These are phyloP conservation scores for Trichoderma sp. DNA, from an alignment of 2,329 filamentous ascomycete genomes.

Conservation along the genomic window DNA sequence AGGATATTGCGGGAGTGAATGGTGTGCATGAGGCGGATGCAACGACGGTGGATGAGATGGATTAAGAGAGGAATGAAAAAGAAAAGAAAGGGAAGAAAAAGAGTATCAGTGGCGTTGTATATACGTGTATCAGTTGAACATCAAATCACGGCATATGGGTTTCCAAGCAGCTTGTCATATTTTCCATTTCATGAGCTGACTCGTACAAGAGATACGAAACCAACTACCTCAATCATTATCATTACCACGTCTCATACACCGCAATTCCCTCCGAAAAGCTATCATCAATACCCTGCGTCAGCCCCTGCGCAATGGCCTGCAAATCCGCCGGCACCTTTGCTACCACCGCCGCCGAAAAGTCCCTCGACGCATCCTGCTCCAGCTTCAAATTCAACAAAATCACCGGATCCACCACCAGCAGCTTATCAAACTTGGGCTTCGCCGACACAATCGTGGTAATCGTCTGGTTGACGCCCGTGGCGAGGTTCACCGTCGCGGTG, in stretches of 20 bases:
- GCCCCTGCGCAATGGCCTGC: slow-evolving; percentile 34
- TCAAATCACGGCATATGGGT: neutral
- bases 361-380: slow-evolving; percentile 42
- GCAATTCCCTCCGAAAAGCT: slow-evolving; percentile 42
- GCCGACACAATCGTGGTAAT: slow-evolving; percentile 41
- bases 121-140: neutral
- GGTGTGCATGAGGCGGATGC: slow-evolving; percentile 21
- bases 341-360: slow-evolving; percentile 41
- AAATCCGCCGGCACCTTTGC: slow-evolving; percentile 42
- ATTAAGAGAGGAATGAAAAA: neutral
- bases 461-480: slow-evolving; percentile 40
- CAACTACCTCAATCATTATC: neutral
- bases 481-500: slow-evolving; percentile 38
- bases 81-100: neutral
- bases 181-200: neutral
- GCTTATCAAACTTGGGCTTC: slow-evolving; percentile 47
- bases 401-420: slow-evolving; percentile 45
- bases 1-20: slow-evolving; percentile 26
- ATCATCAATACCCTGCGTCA: slow-evolving; percentile 42
- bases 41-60: slow-evolving; percentile 39
- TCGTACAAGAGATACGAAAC: neutral
- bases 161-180: neutral
- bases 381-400: slow-evolving; percentile 45
- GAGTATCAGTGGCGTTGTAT: neutral
- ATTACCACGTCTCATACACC: neutral